Conservation (phyloP, 106 monocot genomes). For the Allium cepa region DNA sequence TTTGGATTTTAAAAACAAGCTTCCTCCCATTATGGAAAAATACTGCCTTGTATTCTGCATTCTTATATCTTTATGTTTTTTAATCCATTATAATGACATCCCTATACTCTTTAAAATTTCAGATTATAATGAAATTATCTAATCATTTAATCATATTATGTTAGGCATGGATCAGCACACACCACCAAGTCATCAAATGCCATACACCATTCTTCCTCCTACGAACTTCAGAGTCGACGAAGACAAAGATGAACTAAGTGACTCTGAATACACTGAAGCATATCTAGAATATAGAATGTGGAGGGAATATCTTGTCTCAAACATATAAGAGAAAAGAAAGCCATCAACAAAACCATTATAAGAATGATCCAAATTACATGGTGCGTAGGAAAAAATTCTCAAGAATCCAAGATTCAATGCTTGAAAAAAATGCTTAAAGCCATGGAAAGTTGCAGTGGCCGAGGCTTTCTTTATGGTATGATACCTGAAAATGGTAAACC, state of each 20-base stretch:
- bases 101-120: too few species aligned
- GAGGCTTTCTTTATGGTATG: slow-evolving; percentile 11
- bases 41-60: too few species aligned
- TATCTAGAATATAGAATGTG: neutral
- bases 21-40: too few species aligned
- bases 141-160: too few species aligned
- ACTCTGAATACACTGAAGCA: neutral
- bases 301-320: neutral
- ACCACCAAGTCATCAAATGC: too few species aligned
- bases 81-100: too few species aligned
- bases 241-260: neutral
- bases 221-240: too few species aligned
- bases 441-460: slow-evolving; percentile 9
- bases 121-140: too few species aligned
- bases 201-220: too few species aligned
- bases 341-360: neutral
- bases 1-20: too few species aligned
- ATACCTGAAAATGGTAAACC: slow-evolving; percentile 20
- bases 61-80: too few species aligned
- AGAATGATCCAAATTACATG: neutral
- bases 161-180: too few species aligned
- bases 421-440: slow-evolving; percentile 11
- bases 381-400: slow-evolving; percentile 23
- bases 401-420: slow-evolving; percentile 5
- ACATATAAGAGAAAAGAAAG: neutral